These are phyloP conservation scores for Ottelia alismoides DNA, from an alignment of 106 monocot genomes.

Conservation along the genomic window DNA sequence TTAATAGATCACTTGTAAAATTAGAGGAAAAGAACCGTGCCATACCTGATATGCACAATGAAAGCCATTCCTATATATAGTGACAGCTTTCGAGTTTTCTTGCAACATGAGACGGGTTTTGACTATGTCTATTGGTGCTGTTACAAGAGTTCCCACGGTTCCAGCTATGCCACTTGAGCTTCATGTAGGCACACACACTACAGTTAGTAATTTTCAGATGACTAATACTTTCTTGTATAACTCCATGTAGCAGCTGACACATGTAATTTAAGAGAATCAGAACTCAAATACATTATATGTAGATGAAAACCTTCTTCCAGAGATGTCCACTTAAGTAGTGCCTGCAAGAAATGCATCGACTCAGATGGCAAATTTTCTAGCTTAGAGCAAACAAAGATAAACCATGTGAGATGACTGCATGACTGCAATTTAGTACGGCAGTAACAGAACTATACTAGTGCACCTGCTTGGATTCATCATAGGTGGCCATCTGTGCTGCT, in stretches of 20 bases:
- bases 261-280: too few species aligned
- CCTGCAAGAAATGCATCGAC: too few species aligned
- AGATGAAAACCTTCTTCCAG: conserved; percentile 87
- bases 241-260: too few species aligned
- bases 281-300: conserved; percentile 74
- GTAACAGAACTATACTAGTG: background rate
- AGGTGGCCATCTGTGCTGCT: conserved; percentile 86
- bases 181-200: conserved; percentile 10
- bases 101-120: conserved; percentile 97
- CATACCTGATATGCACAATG: conserved; percentile 83
- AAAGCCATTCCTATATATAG: conserved; percentile 52
- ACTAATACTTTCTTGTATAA: too few species aligned
- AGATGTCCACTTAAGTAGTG: conserved; percentile 54
- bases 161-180: conserved; percentile 86
- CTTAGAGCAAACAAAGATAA: conserved; percentile 4
- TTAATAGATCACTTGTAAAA: too few species aligned
- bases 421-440: too few species aligned
- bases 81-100: conserved; percentile 20
- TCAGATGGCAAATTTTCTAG: too few species aligned
- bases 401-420: too few species aligned
- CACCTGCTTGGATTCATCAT: conserved; percentile 98
- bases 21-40: too few species aligned
- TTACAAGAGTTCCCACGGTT: conserved; percentile 65
- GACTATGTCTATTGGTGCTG: conserved; percentile 84
- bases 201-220: conserved; percentile 3